Conservation (phyloP, 116 monocot species). For the Cymodocea nodosa region DNA sequence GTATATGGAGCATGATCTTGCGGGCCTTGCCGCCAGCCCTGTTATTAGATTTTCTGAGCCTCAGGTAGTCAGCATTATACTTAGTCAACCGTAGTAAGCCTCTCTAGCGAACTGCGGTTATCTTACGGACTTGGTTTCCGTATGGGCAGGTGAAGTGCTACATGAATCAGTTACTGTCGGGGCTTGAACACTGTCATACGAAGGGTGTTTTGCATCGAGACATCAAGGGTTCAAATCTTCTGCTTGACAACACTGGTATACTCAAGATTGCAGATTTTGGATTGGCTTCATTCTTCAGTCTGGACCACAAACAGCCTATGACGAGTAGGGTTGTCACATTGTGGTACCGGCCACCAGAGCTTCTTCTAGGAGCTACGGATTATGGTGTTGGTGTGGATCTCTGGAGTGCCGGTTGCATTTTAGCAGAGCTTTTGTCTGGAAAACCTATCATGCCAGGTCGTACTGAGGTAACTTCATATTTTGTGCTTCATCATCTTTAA, state of each 20-base stretch:
- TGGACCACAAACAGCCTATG: slow-evolving; percentile 55
- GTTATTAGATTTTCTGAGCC: slow-evolving; percentile 67
- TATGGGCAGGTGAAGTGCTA: slow-evolving; percentile 78
- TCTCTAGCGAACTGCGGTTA: no score
- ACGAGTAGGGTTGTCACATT: slow-evolving; percentile 83
- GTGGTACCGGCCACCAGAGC: slow-evolving; percentile 86
- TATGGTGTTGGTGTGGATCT: slow-evolving; percentile 76
- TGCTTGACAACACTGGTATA: slow-evolving; percentile 45
- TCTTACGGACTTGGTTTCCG: neutral
- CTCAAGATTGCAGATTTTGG: slow-evolving; percentile 88
- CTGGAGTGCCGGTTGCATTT: slow-evolving; percentile 90
- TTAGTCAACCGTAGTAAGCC: neutral
- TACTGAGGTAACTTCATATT: slow-evolving; percentile 46
- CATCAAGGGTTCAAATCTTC: slow-evolving; percentile 59
- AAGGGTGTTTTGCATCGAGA: slow-evolving; percentile 56
- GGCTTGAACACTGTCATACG: slow-evolving; percentile 74
- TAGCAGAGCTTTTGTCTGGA: slow-evolving; percentile 70
- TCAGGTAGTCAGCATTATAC: slow-evolving; percentile 31
- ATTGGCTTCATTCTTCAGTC: slow-evolving; percentile 63
- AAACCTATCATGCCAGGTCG: slow-evolving; percentile 89
- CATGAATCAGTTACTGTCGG: slow-evolving; percentile 60
- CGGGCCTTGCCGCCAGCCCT: slow-evolving; percentile 79
- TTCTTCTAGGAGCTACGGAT: slow-evolving; percentile 69
- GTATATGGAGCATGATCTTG: slow-evolving; percentile 93
- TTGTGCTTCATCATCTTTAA: neutral